These are phyloP conservation scores for Platanthera zijinensis DNA, from an alignment of 106 monocot genomes.

Conservation along the genomic window DNA sequence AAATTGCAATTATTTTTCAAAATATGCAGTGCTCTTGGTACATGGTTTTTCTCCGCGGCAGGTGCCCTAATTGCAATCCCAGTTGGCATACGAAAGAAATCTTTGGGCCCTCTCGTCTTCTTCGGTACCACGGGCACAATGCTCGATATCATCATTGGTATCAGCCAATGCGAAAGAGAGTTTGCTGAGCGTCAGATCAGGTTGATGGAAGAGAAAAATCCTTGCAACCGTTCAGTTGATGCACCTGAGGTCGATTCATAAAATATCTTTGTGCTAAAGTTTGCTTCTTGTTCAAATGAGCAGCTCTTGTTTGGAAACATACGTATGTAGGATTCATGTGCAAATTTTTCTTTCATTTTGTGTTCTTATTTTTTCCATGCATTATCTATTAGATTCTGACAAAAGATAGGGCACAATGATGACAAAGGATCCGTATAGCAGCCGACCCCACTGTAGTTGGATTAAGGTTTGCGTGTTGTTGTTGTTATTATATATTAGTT, in stretches of 20 bases:
- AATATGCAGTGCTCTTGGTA: conserved; percentile 75
- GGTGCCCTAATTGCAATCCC: conserved; percentile 91
- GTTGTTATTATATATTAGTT: no score
- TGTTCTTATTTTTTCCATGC: no score
- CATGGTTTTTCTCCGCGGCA: conserved; percentile 82
- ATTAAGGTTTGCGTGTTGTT: no score
- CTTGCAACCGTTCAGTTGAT: conserved; percentile 18
- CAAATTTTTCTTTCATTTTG: no score
- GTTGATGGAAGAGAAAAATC: conserved; percentile 57
- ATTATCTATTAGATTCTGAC: no score
- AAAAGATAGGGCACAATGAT: no score
- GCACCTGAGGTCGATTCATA: background rate
- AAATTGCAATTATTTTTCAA: background rate
- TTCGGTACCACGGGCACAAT: conserved; percentile 97
- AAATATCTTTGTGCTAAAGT: no score
- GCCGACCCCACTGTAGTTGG: no score
- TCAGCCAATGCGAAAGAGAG: conserved; percentile 88
- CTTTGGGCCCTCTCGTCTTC: conserved; percentile 82
- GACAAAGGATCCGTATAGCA: no score
- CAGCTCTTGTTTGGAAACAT: no score
- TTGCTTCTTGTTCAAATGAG: no score
- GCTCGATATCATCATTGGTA: conserved; percentile 93
- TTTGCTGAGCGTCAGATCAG: conserved; percentile 81
- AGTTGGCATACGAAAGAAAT: conserved; percentile 81
- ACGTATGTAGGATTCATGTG: no score